These are phyloP conservation scores for Cyberlindnera sargentensis DNA, from an alignment of 805 yeast species.

Conservation along the genomic window DNA sequence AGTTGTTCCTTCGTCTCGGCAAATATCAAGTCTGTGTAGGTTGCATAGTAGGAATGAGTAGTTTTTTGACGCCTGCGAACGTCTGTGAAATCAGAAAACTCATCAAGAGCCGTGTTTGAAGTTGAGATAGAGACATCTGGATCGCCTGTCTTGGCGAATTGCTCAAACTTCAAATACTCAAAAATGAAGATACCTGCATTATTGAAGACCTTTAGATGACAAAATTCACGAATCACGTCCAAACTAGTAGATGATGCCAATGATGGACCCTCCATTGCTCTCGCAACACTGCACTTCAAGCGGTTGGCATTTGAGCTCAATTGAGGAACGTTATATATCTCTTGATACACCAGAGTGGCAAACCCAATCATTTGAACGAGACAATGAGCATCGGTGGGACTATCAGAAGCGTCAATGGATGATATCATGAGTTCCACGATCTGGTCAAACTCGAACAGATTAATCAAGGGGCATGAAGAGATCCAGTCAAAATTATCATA, in stretches of 20 bases:
- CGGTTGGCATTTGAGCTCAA: slow-evolving; percentile 13
- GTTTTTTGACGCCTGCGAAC: slow-evolving; percentile 2
- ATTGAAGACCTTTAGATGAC: slow-evolving; percentile 3
- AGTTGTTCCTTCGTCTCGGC: slow-evolving; percentile 10
- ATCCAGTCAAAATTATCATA: background rate
- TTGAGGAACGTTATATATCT: slow-evolving; percentile 4
- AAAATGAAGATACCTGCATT: slow-evolving; percentile 14
- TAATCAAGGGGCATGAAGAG: background rate
- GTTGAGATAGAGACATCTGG: background rate
- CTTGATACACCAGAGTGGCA: slow-evolving; percentile 12
- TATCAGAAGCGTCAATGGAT: background rate
- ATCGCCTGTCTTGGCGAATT: background rate
- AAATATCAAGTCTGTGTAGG: background rate
- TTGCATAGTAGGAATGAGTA: background rate
- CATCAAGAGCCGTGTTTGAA: slow-evolving; percentile 2
- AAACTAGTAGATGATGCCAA: slow-evolving; percentile 1
- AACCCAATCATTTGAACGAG: slow-evolving; percentile 6
- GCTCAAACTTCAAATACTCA: slow-evolving; percentile 9
- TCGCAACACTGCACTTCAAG: slow-evolving; percentile 13
- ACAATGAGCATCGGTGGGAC: background rate
- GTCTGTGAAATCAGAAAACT: slow-evolving; percentile 19
- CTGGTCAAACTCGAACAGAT: background rate
- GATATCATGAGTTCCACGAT: background rate
- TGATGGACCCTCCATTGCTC: slow-evolving; percentile 6
- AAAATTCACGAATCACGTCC: slow-evolving; percentile 3